Evolutionary conservation across 306 rosid genomes (phyloP).

Genomic region (Hippophae gyantsensis): DNA sequence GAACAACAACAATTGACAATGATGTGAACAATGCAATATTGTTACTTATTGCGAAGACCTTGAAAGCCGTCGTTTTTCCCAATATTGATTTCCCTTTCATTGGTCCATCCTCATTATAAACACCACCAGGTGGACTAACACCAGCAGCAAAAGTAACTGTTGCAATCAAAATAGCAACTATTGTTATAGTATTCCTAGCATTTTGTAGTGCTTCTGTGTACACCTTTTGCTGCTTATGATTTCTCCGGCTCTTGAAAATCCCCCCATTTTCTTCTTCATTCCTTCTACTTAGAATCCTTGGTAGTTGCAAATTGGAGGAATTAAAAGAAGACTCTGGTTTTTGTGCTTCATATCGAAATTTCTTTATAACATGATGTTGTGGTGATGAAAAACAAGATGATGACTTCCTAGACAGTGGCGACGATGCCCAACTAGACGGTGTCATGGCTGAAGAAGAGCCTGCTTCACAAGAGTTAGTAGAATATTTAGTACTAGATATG

Average conservation of each 20-base stretch:
- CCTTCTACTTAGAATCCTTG: constrained; percentile 18
- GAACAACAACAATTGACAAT: constrained; percentile 46
- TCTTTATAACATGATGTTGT: constrained; percentile 16
- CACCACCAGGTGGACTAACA: constrained; percentile 70
- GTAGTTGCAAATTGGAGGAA: constrained; percentile 15
- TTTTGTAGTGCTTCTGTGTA: constrained; percentile 56
- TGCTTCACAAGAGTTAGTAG: constrained; percentile 2
- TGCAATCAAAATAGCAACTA: constrained; percentile 68
- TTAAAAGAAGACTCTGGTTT: constrained; percentile 15
- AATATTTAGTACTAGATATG: not conserved
- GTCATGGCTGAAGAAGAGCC: constrained; percentile 19
- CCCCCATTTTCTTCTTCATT: constrained; percentile 15
- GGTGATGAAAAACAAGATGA: constrained; percentile 20
- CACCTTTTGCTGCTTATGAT: constrained; percentile 25
- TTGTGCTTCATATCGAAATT: constrained; percentile 11
- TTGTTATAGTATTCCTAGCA: constrained; percentile 56
- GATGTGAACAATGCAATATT: constrained; percentile 61
- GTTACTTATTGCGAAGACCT: constrained; percentile 60
- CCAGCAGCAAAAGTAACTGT: constrained; percentile 81
- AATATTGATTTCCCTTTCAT: constrained; percentile 41
- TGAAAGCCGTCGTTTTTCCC: constrained; percentile 44
- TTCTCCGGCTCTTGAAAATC: constrained; percentile 6
- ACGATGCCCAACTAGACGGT: constrained; percentile 12
- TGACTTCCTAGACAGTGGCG: not conserved
- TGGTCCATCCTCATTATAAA: constrained; percentile 25